Conservation (phyloP, 352 stramenopile genomes). For the Globisporangium megalacanthum region DNA sequence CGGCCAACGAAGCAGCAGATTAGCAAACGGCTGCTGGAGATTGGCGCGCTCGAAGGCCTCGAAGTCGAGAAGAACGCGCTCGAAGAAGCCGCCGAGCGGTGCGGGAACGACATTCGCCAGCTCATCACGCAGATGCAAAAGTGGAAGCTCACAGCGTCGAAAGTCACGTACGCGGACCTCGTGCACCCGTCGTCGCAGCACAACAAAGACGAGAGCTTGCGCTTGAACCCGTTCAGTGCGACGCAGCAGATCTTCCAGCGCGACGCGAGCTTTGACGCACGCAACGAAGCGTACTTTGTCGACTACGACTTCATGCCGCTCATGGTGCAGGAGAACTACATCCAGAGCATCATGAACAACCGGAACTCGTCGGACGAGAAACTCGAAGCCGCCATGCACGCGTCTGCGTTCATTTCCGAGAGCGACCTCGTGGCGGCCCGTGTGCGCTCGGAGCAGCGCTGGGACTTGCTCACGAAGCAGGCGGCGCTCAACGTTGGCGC, state of each 20-base stretch:
- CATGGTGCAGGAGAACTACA: slow-evolving; percentile 92
- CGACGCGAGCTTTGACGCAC: slow-evolving; percentile 65
- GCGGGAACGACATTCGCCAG: slow-evolving; percentile 97
- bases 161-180: slow-evolving; percentile 84
- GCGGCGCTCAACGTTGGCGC: slow-evolving; percentile 89
- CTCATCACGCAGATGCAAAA: slow-evolving; percentile 97
- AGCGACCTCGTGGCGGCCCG: slow-evolving; percentile 79
- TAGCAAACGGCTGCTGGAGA: slow-evolving; percentile 89
- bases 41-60: slow-evolving; percentile 88
- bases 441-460: slow-evolving; percentile 88
- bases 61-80: slow-evolving; percentile 95
- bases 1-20: slow-evolving; percentile 93
- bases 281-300: slow-evolving; percentile 98
- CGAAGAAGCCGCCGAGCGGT: slow-evolving; percentile 95
- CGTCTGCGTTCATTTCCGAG: slow-evolving; percentile 90
- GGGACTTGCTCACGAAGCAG: slow-evolving; percentile 92
- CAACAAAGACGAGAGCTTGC: slow-evolving; percentile 92
- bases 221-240: slow-evolving; percentile 94
- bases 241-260: slow-evolving; percentile 90
- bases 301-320: slow-evolving; percentile 98
- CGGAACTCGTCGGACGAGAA: slow-evolving; percentile 59
- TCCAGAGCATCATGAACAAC: slow-evolving; percentile 81
- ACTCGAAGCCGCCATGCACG: slow-evolving; percentile 78
- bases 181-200: slow-evolving; percentile 71
- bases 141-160: slow-evolving; percentile 84